Evolutionary conservation across 2,329 filamentous ascomycete genomes (phyloP).

Genomic region (Cladophialophora exuberans): DNA sequence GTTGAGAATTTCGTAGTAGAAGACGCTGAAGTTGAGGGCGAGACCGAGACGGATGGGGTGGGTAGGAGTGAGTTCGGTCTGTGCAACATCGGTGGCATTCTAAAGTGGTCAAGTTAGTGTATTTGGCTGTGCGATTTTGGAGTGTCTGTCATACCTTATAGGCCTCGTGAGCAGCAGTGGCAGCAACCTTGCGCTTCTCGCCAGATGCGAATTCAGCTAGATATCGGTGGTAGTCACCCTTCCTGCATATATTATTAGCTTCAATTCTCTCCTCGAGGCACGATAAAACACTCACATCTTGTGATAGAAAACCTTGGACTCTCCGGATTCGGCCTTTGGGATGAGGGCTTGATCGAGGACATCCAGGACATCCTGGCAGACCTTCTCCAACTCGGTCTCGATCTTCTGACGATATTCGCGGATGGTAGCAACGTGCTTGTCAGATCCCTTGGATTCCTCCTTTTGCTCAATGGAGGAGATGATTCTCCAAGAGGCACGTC

Average conservation of each 20-base stretch:
- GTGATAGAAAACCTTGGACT: conserved; percentile 99
- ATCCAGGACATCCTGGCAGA: conserved; percentile 96
- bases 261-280: conserved; percentile 3
- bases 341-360: conserved; percentile 93
- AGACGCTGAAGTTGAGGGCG: conserved; percentile 98
- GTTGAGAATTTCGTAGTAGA: conserved; percentile 99
- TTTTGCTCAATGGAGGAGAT: conserved; percentile 99
- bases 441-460: conserved; percentile 97
- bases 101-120: conserved; percentile 42
- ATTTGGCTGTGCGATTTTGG: neutral
- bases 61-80: conserved; percentile 95
- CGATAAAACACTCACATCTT: conserved; percentile 77
- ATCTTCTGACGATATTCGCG: conserved; percentile 98
- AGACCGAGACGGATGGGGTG: conserved; percentile 98
- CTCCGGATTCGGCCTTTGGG: conserved; percentile 91
- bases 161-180: conserved; percentile 86
- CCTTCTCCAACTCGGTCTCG: conserved; percentile 93
- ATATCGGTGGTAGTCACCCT: conserved; percentile 96
- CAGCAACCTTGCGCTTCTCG: conserved; percentile 88
- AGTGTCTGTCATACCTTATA: conserved; percentile 82
- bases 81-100: conserved; percentile 97
- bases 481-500: conserved; percentile 98
- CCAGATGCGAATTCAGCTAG: conserved; percentile 90
- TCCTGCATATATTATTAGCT: conserved; percentile 60
- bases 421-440: conserved; percentile 92